A percentile compares a stretch with the other conserved stretches of the same genome.
These are phyloP conservation scores for Hericium rajendrae DNA, from an alignment of 768 basidiomycete genomes.

Conservation along the genomic window DNA sequence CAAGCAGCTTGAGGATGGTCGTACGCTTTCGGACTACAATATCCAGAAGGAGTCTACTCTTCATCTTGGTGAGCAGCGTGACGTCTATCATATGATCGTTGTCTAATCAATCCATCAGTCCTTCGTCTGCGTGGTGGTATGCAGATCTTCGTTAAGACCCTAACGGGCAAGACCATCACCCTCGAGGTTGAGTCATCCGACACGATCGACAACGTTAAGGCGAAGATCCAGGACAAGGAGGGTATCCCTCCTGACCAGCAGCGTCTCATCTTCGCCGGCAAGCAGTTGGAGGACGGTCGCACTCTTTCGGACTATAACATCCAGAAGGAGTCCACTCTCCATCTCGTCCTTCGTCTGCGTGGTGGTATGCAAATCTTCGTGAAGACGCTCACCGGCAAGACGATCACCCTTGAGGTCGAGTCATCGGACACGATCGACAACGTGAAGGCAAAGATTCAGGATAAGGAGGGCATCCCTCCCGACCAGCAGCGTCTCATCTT, in stretches of 20 bases:
- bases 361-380: conserved; percentile 86
- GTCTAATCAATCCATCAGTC: no score
- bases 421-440: conserved; percentile 84
- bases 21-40: conserved; percentile 91
- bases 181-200: conserved; percentile 75
- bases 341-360: conserved; percentile 83
- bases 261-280: conserved; percentile 93
- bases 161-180: conserved; percentile 89
- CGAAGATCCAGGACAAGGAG: conserved; percentile 83
- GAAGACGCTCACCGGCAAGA: conserved; percentile 81
- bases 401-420: conserved; percentile 85
- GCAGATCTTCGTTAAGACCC: conserved; percentile 86
- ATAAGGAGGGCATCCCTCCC: conserved; percentile 84
- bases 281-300: conserved; percentile 91
- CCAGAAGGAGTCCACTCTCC: conserved; percentile 92
- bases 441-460: conserved; percentile 87
- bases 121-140: conserved; percentile 39
- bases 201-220: conserved; percentile 70
- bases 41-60: conserved; percentile 99
- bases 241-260: conserved; percentile 86
- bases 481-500: conserved; percentile 90
- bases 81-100: no score
- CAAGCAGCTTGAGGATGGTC: conserved; percentile 98
- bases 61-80: no score
- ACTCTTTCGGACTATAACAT: conserved; percentile 88